Evolutionary conservation across 129 eudicot species (phyloP), one percentile per base, ranked within the genome.

Genomic region (Arctium lappa): DNA sequence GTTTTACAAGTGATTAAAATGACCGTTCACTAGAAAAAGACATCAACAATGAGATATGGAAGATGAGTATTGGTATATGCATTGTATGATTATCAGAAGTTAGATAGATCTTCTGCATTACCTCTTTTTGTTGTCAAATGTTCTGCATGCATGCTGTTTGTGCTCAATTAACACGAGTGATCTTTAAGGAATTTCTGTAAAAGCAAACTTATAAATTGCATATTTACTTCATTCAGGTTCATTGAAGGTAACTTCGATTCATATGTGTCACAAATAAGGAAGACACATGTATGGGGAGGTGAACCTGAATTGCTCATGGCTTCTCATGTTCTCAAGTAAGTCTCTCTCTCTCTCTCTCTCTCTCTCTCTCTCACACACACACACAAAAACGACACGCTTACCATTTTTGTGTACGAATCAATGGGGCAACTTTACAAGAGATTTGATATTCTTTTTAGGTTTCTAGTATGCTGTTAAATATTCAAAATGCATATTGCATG

Each of bases 251-350:
- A 95, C 83, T 95, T 95, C 78, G 95, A 91, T 42, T 75, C 90
- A n/a, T 91, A 95, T 72, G 97, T 95, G 75, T 88, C 97, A 15
- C 86, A 90, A 71, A 95, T 93, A 30, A 90, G 97, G 89, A 93
- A 90, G 91, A 87, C 98, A 29, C 97, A 89, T 85, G 95, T 93
- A 34, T 95, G 99, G 99, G 99, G 99, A 79, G 99, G 99, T 71
- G 99, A 95, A 83, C 99, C 99, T 72, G 99, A 95, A 80, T 81
- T 95, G 70, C 87, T 95, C 60, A 95, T 95, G 99, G 97, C 97
- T 78, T 93, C 97, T 85, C 99, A 95, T 90, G 98, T 95, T 82
- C 97, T 95, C 85, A 85, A 84, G 99, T 93, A 93, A 84, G 88
- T 32, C 56, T 72, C 65, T 53, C 74, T 66, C 74, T 48, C 77